Base-by-base conservation (phyloP, 2,329 filamentous ascomycete species). In the Exophiala lecanii-corni region DNA sequence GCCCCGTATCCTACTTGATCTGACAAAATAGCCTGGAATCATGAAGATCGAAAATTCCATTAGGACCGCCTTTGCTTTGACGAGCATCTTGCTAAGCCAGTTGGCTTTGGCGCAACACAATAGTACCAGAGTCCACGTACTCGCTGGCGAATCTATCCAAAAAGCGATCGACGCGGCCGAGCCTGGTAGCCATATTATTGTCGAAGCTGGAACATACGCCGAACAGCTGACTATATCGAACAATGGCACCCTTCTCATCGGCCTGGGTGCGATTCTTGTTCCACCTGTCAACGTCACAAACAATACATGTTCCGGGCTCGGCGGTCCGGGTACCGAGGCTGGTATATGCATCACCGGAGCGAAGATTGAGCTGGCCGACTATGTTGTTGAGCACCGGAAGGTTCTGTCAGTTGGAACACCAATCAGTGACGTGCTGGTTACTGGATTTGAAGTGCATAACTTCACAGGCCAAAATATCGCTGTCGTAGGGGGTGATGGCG, bases 301-400 rank as follows among this genome's bases (percentile, higher is more conserved):
- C 17, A 51, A 51, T 17, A 43, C 36, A 33, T 51, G 49, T 23
- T 42, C 45, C 7, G 46, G 46, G 10, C 26, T 51, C 6, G 49
- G 34, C 13, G 49, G 49, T 3, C 31, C 35, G 12, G 39, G 34
- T 6, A 51, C 45, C 3, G 39, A 49, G 26, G 46, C 49, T 2
- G 49, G 49, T 7, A 51, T 51, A 23, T 51, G 49, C 26, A 35
- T 51, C 9, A 26, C 39, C 6, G 49, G 49, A 15, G 30, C 38
- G 18, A 21, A 46, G 13, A 35, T 51, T 23, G 32, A 41, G 25
- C 36, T 51, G 5, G 45, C 45, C 17, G 38, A 43, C 7, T 43
- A 40, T 15, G 46, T 40, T 18, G 41, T 42, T 9, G 45, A 49
- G 39, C 49, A 51, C 21, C 33, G 43, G 23, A 48, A 42, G 21